Conservation (phyloP, 2,329 filamentous ascomycete species). For the Corniculantispora saksenae region DNA sequence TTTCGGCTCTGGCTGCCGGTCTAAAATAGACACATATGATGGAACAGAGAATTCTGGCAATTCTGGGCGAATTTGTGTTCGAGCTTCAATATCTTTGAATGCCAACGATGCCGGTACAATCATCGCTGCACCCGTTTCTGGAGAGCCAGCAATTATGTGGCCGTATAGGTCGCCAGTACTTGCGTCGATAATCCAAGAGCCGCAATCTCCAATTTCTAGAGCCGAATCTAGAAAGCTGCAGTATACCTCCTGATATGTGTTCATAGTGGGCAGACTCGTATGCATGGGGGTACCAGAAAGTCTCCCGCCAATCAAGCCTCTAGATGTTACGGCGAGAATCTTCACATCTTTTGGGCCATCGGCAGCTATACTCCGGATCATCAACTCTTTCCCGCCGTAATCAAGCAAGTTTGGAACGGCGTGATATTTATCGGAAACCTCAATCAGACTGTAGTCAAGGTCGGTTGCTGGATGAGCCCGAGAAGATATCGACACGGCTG, state of each 20-base stretch:
- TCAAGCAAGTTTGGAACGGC: background rate
- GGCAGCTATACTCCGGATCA: background rate
- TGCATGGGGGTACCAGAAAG: background rate
- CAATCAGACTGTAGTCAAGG: slow-evolving; percentile 1
- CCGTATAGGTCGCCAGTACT: background rate
- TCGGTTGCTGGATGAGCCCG: background rate
- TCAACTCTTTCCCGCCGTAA: background rate
- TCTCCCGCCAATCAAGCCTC: background rate
- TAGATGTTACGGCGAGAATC: background rate
- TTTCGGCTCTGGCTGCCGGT: no score
- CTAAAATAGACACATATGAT: no score
- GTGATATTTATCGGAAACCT: background rate
- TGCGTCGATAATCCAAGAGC: background rate
- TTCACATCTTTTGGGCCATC: background rate
- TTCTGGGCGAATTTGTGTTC: background rate
- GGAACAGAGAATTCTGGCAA: background rate
- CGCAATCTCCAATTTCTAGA: background rate
- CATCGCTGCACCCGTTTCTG: background rate
- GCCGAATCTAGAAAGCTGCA: background rate
- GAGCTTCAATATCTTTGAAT: background rate
- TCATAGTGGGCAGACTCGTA: background rate
- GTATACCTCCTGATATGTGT: background rate
- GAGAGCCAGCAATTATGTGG: background rate
- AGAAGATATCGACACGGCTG: background rate
- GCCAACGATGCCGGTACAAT: background rate